phyloP scores from a whole-genome alignment of 225 moss, liverwort and hornwort genomes.

The Anthoceros angustus region DNA sequence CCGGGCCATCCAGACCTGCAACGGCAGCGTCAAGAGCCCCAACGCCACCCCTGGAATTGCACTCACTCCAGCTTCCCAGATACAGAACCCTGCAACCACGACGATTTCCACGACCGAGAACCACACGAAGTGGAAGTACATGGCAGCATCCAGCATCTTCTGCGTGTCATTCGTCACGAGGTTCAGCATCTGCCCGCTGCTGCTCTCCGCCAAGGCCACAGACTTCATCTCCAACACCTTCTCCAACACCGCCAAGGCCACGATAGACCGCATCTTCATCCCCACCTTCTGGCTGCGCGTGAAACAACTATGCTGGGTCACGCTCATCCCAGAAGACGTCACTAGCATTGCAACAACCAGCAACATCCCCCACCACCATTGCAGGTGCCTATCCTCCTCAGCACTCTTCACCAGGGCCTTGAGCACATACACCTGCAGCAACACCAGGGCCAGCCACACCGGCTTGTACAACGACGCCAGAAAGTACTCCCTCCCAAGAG shows the following conservation, averaged over 20 bases:
- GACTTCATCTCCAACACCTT: slow-evolving; percentile 65
- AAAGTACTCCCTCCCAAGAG: slow-evolving; percentile 35
- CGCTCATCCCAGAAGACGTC: slow-evolving; percentile 32
- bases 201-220: slow-evolving; percentile 50
- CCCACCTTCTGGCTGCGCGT: slow-evolving; percentile 48
- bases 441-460: slow-evolving; percentile 26
- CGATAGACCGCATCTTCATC: slow-evolving; percentile 39
- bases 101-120: slow-evolving; percentile 30
- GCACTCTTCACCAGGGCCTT: slow-evolving; percentile 43
- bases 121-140: slow-evolving; percentile 37
- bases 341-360: slow-evolving; percentile 56
- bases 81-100: slow-evolving; percentile 45
- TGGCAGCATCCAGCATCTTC: slow-evolving; percentile 43
- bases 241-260: slow-evolving; percentile 78
- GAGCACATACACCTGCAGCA: slow-evolving; percentile 51
- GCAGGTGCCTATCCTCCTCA: slow-evolving; percentile 18
- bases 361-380: slow-evolving; percentile 69
- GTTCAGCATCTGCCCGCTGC: slow-evolving; percentile 63
- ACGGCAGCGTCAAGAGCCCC: slow-evolving; percentile 38
- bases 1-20: slow-evolving; percentile 42
- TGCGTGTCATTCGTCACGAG: slow-evolving; percentile 69
- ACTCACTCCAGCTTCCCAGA: slow-evolving; percentile 40
- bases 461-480: slow-evolving; percentile 22
- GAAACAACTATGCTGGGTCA: slow-evolving; percentile 52
- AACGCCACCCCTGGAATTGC: slow-evolving; percentile 43